Base-by-base conservation (phyloP, 2,329 filamentous ascomycete genomes). In the Ampelomyces quisqualis region DNA sequence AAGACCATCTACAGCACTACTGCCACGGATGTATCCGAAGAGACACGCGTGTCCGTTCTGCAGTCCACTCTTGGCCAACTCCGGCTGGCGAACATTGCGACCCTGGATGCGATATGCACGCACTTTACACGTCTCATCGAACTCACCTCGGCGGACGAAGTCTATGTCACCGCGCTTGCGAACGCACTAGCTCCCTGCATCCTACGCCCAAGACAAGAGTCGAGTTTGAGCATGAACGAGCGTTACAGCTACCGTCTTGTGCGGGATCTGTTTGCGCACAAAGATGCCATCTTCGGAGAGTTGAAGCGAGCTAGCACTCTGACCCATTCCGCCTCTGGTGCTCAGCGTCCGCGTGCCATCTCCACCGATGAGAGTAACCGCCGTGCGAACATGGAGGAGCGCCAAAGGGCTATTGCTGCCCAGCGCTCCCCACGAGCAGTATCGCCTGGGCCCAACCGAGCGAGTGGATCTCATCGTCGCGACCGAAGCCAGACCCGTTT, bases 91-190 rank as follows among this genome's bases (percentile, higher is more conserved):
- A 98, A 98, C 68, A 98, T 98, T 68, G 93, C 93, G 33, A 97
- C 93, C n/a, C 82, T 98, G 45, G 93, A 98, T 69, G 93, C 93
- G 27, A 87, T 95, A 65, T 95, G 94, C 78, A 97, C 95, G 53
- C 93, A 98, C 71, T 97, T 98, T 68, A 96, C 91, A 26, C 87
- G 93, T 46, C 77, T 98, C 45, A 94, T 98, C 63, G 93, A 98
- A 68, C 78, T 98, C 49, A 98, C 93, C 2, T 97, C 91, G 10
- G 93, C 93, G 21, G 91, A 95, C 55, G 93, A 98, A 64, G 74
- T 82, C 29, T 98, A 95, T 64, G 73, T 95, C 42, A 67, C 84
- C 9, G 75, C 83, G 24, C 79, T 98, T 26, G 87, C 90, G 2
- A 82, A 82, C 18, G 73, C 77, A 5, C 76, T 98, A 30, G 86